Base-by-base conservation (phyloP, 306 rosid species). In the Lagenaria siceraria region DNA sequence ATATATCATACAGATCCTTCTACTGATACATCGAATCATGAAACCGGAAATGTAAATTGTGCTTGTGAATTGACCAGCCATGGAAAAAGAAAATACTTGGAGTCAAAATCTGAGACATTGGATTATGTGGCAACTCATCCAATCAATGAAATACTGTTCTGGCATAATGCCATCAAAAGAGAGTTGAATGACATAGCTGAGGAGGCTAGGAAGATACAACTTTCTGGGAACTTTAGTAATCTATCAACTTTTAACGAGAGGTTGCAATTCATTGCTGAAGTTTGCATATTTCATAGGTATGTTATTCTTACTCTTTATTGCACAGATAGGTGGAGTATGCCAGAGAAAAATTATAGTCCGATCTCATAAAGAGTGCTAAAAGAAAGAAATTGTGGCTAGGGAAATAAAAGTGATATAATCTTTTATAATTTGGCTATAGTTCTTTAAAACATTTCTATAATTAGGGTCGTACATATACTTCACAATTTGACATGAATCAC, bases 271-370 rank as follows among this genome's bases (percentile, higher is more conserved):
- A 88, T 96, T 66, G 97, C 99, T 55, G 98, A 96, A 89, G 97
- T 96, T 82, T 96, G 96, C 90, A 90, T 92, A 81, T 96, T 89
- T 83, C 98, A 96, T 90, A 96, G 99, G 99, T 96, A 90, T 54
- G n/a, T 21, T 36, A n/a, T 18, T 33, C 66, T 54, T 43, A 35
- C 49, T 66, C 27, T 64, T 49, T 78, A 8, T 78, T 51, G 71
- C 63, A 18, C 24, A 33, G 48, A 62, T 27, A 8, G 58, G 48
- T 69, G 12, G 35, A 42, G 21, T 42, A 38, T 38, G 74, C 24
- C 53, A 6, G 74, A 10, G 33, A 68, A 68, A 42, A 22, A 21
- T 40, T 40, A 42, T 40, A 40, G 18, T 33, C 29, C 10, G 4
- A 38, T 66, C 22, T n/a, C 52, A 40, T 21, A 22, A 12, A 68